Evolutionary conservation across 2,329 filamentous ascomycete species (phyloP).

Genomic region (Ceratocystis smalleyi): DNA sequence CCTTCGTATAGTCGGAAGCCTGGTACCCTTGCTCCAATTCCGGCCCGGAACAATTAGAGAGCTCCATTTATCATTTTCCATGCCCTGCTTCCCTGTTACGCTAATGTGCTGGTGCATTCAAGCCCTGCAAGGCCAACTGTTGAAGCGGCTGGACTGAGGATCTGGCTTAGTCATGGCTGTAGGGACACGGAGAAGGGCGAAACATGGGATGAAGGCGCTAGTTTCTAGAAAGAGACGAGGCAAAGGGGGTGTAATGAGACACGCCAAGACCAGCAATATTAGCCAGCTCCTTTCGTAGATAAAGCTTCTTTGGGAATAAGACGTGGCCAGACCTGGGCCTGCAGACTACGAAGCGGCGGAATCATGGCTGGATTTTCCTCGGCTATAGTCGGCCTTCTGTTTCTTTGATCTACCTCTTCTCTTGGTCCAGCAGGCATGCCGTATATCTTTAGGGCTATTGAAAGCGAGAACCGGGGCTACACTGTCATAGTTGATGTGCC

Average conservation of each 20-base stretch:
- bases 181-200: neutral
- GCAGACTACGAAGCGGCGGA: neutral
- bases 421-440: no score
- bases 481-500: neutral
- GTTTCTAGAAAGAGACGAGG: neutral
- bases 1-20: neutral
- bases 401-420: no score
- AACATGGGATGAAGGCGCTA: neutral
- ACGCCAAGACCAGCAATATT: neutral
- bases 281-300: neutral
- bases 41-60: neutral
- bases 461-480: neutral
- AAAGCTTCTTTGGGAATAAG: neutral
- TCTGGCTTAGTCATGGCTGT: neutral
- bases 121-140: no score
- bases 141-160: no score
- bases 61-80: neutral
- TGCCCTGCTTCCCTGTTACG: no score
- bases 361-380: no score
- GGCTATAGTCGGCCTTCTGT: no score
- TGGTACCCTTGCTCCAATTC: neutral
- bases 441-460: neutral
- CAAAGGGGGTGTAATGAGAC: neutral
- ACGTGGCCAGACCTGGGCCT: neutral
- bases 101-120: no score